Base-by-base conservation (phyloP, 176 grass and related monocot genomes). In the Olyra latifolia region DNA sequence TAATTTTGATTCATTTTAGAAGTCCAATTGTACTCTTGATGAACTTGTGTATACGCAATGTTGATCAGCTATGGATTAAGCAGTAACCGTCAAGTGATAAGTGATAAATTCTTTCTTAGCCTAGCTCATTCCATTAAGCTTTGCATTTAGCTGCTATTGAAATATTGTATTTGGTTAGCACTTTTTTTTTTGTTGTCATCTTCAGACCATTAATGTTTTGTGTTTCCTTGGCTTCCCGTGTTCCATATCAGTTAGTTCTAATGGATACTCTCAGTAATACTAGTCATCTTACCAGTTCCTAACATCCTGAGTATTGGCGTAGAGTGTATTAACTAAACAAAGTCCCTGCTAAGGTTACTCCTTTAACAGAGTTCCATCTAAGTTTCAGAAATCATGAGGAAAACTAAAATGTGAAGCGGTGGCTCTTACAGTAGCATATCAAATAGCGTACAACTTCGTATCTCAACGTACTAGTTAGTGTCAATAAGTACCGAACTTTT, bases 1-100 rank as follows among this genome's bases (percentile, higher is more conserved):
- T 75, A 78, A 20, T 53, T 50, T 67, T 79, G 62, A 80, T 81
- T 62, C 32, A 48, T 83, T 56, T 22, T 38, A 56, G 15, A 59
- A 19, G 2, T 27, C n/a, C 10, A n/a, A 16, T 15, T 79, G 43
- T 53, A 73, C 66, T 40, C 61, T 3, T 49, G 49, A 71, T 14
- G 52, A 4, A 29, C 39, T 58, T 19, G 80, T 73, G 50, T 67
- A 70, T 78, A 47, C 5, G 2, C 60, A 80, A 75, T 81, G 47
- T 42, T 76, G 49, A 76, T 68, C 17, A 56, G 49, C 1, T 45
- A 63, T 44, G 46, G 25, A 74, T 55, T 13, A 48, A 44, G 20
- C 2, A 55, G 23, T 43, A 16, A 10, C 1, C 0, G 14, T n/a
- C 17, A 85, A 38, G 25, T 28, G 62, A 64, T 54, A 47, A 24